A percentile compares a stretch with the other conserved stretches of the same genome.
Evolutionary conservation across 176 grass and related monocot species (phyloP).

Genomic region (Carex kokanica): DNA sequence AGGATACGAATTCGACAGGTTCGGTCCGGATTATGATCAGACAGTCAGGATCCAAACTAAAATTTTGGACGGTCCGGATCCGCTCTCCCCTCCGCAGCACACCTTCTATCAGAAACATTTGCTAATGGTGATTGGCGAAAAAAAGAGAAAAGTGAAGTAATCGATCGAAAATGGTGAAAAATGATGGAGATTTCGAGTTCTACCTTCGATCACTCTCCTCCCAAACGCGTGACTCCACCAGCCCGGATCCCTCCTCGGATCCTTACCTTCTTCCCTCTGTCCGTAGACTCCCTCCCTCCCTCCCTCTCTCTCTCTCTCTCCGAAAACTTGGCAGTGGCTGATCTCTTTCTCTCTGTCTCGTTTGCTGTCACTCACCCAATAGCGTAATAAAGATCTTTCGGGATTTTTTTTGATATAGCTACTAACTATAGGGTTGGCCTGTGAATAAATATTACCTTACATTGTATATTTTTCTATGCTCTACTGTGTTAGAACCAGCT

Average conservation of each 20-base stretch:
- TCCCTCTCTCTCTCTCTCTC: neutral
- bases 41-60: no score
- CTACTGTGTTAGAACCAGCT: neutral
- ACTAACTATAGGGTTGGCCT: neutral
- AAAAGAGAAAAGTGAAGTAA: neutral
- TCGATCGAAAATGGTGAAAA: slow-evolving; percentile 14
- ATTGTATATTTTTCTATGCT: neutral
- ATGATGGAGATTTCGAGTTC: slow-evolving; percentile 66
- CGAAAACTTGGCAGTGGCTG: neutral
- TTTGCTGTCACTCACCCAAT: neutral
- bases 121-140: neutral
- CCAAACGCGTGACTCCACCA: slow-evolving; percentile 67
- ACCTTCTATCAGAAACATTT: no score
- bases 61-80: no score
- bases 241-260: slow-evolving; percentile 56
- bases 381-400: neutral
- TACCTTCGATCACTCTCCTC: slow-evolving; percentile 88
- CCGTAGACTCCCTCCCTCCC: slow-evolving; percentile 8
- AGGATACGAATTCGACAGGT: no score
- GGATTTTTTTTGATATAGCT: neutral
- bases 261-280: slow-evolving; percentile 86
- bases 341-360: neutral
- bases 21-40: no score
- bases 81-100: neutral
- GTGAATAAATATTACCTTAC: neutral